phyloP scores from a whole-genome alignment of 495 filamentous ascomycete genomes.

The Monascus purpureus region DNA sequence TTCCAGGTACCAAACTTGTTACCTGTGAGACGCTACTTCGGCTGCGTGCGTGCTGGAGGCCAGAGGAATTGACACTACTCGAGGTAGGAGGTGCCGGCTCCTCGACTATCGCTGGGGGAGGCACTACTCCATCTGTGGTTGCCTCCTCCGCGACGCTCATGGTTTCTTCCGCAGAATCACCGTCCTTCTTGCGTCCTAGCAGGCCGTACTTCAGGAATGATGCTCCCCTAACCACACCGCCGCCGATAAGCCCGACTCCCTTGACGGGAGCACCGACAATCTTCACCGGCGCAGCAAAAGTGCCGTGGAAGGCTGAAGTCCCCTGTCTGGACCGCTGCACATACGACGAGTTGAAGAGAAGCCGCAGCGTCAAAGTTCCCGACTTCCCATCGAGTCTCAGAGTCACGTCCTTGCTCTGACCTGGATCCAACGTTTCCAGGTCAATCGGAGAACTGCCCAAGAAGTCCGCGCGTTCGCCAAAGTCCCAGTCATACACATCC shows the following conservation, averaged over 20 bases:
- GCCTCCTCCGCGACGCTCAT: conserved; percentile 27
- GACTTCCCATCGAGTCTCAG: conserved; percentile 82
- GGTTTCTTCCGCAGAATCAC: conserved; percentile 17
- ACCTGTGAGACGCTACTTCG: conserved; percentile 49
- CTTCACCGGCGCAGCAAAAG: conserved; percentile 80
- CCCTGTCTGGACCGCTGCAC: conserved; percentile 79
- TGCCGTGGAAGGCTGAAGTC: conserved; percentile 85
- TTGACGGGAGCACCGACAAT: conserved; percentile 90
- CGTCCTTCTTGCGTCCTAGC: conserved; percentile 45
- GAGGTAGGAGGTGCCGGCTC: conserved; percentile 10
- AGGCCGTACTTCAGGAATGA: conserved; percentile 75
- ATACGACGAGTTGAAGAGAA: conserved; percentile 91
- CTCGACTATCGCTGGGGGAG: conserved; percentile 12
- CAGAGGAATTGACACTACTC: conserved; percentile 20
- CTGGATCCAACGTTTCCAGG: conserved; percentile 71
- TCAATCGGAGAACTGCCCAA: conserved; percentile 67
- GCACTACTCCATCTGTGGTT: conserved; percentile 21
- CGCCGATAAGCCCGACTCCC: conserved; percentile 67
- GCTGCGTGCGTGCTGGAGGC: conserved; percentile 43
- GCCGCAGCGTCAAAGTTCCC: conserved; percentile 63
- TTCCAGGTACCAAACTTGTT: conserved; percentile 36
- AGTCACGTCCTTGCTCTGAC: conserved; percentile 54
- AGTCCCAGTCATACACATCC: conserved; percentile 88
- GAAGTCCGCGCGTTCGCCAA: conserved; percentile 81
- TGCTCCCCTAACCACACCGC: conserved; percentile 74